Evolutionary conservation across 2,329 filamentous ascomycete genomes (phyloP).

Genomic region (Colletotrichum siamense): DNA sequence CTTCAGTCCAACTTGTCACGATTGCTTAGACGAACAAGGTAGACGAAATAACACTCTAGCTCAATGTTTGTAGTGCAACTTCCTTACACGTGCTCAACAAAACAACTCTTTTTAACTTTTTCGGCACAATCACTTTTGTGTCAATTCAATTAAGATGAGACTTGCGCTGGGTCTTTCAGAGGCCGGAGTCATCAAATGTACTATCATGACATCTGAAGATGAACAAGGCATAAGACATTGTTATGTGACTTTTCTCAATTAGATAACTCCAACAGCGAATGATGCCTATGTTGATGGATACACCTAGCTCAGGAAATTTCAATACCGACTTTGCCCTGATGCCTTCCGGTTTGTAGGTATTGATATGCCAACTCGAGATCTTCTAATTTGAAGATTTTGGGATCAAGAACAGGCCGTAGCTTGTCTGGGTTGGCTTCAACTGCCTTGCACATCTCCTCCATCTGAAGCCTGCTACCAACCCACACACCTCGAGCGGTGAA

Average conservation of each 20-base stretch:
- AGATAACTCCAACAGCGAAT: background rate
- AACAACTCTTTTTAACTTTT: background rate
- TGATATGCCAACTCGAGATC: conserved; percentile 49
- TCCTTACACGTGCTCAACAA: background rate
- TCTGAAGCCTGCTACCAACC: conserved; percentile 50
- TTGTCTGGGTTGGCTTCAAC: conserved; percentile 50
- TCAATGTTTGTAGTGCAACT: background rate
- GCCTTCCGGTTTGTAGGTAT: conserved; percentile 37
- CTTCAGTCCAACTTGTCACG: background rate
- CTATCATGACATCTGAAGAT: background rate
- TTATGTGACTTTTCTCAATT: background rate
- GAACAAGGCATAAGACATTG: background rate
- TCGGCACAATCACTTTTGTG: background rate
- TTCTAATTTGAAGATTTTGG: conserved; percentile 48
- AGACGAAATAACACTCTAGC: background rate
- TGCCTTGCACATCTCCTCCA: conserved; percentile 53
- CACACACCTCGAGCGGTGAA: conserved; percentile 52
- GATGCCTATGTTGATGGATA: background rate
- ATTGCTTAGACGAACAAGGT: background rate
- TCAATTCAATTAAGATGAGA: background rate
- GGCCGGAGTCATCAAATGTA: background rate
- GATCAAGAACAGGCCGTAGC: conserved; percentile 48
- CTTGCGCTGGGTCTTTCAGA: background rate
- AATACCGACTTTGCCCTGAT: conserved; percentile 44
- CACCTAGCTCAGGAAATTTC: conserved; percentile 43